Percentiles rank a stretch among this genome's conserved stretches.
These are phyloP conservation scores for Backusella luteola DNA, from an alignment of 192 early-diverging fungal genomes.

Conservation along the genomic window DNA sequence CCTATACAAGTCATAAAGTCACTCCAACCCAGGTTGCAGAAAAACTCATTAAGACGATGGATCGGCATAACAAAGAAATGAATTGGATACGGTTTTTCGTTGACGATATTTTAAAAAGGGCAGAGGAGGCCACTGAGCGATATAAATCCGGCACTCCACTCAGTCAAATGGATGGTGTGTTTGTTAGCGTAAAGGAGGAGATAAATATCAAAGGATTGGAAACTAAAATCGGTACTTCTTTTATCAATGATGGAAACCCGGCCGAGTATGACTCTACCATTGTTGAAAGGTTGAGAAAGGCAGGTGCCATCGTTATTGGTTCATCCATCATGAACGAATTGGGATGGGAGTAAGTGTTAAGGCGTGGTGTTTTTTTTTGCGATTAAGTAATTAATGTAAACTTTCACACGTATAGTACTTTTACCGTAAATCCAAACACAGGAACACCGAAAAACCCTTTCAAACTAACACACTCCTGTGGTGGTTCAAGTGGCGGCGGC, in stretches of 20 bases:
- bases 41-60: slow-evolving; percentile 21
- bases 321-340: slow-evolving; percentile 75
- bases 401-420: slow-evolving; percentile 32
- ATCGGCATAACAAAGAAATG: slow-evolving; percentile 11
- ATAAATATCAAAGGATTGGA: slow-evolving; percentile 55
- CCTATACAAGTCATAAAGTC: slow-evolving; percentile 30
- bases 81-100: slow-evolving; percentile 25
- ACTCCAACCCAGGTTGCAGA: slow-evolving; percentile 41
- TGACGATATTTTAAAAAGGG: slow-evolving; percentile 47
- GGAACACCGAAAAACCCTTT: slow-evolving; percentile 67
- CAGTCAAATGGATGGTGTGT: slow-evolving; percentile 71
- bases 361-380: not conserved
- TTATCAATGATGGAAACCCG: slow-evolving; percentile 50
- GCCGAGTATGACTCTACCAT: slow-evolving; percentile 49
- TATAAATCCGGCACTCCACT: slow-evolving; percentile 47
- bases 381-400: not conserved
- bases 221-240: slow-evolving; percentile 57
- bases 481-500: slow-evolving; percentile 71
- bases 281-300: slow-evolving; percentile 47
- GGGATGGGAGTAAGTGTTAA: slow-evolving; percentile 47
- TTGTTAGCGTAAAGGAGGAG: slow-evolving; percentile 74
- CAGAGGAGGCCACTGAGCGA: slow-evolving; percentile 50
- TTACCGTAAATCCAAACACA: slow-evolving; percentile 60
- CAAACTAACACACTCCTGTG: slow-evolving; percentile 50
- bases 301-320: slow-evolving; percentile 67